Percentiles rank a stretch among this genome's conserved stretches.
Evolutionary conservation across 2,329 filamentous ascomycete species (phyloP).

Genomic region (Fusarium circinatum): DNA sequence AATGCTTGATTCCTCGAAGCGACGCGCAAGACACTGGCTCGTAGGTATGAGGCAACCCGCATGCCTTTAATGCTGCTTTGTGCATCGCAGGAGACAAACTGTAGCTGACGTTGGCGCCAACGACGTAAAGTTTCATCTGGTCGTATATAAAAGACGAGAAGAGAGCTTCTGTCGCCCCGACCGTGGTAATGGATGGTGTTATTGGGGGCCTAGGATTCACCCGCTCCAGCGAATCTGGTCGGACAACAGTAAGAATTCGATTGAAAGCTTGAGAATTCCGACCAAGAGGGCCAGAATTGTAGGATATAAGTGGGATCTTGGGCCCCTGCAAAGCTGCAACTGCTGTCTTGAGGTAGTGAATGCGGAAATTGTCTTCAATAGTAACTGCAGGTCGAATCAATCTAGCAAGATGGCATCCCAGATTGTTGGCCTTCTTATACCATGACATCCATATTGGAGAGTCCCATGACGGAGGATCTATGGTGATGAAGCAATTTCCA

Average conservation of each 20-base stretch:
- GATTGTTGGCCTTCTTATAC: slow-evolving; percentile 66
- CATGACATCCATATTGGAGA: slow-evolving; percentile 63
- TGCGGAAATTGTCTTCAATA: slow-evolving; percentile 71
- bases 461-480: slow-evolving; percentile 63
- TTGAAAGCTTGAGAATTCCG: slow-evolving; percentile 75
- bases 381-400: slow-evolving; percentile 66
- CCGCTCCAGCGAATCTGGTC: slow-evolving; percentile 52
- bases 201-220: slow-evolving; percentile 39
- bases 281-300: slow-evolving; percentile 72
- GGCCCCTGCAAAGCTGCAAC: slow-evolving; percentile 55
- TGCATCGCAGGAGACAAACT: slow-evolving; percentile 84
- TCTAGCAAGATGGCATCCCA: slow-evolving; percentile 71
- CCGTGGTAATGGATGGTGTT: slow-evolving; percentile 62
- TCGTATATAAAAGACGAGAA: slow-evolving; percentile 75
- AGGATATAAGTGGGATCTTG: slow-evolving; percentile 67
- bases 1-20: slow-evolving; percentile 69
- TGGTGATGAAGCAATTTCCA: slow-evolving; percentile 60
- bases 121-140: slow-evolving; percentile 76
- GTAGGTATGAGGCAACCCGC: slow-evolving; percentile 76
- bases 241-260: slow-evolving; percentile 68
- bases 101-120: slow-evolving; percentile 77
- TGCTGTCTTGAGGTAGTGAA: slow-evolving; percentile 64
- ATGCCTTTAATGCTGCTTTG: slow-evolving; percentile 72
- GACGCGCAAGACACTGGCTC: slow-evolving; percentile 70
- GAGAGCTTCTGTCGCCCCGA: slow-evolving; percentile 71